These are phyloP conservation scores for Papiliotrema laurentii DNA, from an alignment of 1,284 basidiomycete species.

Conservation along the genomic window DNA sequence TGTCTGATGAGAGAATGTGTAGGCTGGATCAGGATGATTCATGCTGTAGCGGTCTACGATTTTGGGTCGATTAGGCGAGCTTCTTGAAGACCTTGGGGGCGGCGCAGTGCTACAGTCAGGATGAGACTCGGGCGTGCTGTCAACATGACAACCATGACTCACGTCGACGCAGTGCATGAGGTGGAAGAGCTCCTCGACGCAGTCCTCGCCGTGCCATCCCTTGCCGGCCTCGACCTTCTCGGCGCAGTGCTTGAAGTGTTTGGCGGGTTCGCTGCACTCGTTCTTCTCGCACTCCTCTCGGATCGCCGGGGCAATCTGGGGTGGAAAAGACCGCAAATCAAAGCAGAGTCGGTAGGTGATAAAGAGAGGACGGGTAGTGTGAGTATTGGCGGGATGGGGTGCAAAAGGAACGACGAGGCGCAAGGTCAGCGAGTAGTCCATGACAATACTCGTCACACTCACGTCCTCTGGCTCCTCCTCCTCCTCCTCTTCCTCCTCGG, in stretches of 20 bases:
- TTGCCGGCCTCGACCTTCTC: slow-evolving; percentile 71
- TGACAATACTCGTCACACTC: slow-evolving; percentile 40
- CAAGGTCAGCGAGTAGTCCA: not conserved
- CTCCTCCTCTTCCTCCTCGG: slow-evolving; percentile 51
- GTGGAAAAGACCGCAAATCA: too few relatives aligned
- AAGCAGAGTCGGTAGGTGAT: too few relatives aligned
- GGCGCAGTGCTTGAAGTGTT: slow-evolving; percentile 87
- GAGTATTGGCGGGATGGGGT: not conserved
- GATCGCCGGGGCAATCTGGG: slow-evolving; percentile 61
- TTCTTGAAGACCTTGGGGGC: slow-evolving; percentile 73
- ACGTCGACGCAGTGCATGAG: slow-evolving; percentile 84
- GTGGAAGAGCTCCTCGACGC: slow-evolving; percentile 70
- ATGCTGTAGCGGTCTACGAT: too few relatives aligned
- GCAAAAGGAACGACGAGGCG: not conserved
- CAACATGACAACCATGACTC: slow-evolving; percentile 37
- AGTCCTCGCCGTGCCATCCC: slow-evolving; percentile 82
- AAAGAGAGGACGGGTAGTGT: too few relatives aligned
- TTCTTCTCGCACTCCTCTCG: slow-evolving; percentile 69
- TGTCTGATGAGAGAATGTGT: too few relatives aligned
- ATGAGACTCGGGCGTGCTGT: not conserved
- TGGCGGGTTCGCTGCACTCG: slow-evolving; percentile 65
- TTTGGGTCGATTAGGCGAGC: slow-evolving; percentile 40
- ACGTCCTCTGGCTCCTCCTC: slow-evolving; percentile 78
- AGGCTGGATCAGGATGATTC: too few relatives aligned
- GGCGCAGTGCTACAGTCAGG: slow-evolving; percentile 58